These are phyloP conservation scores for Kalmanozyma brasiliensis DNA, from an alignment of 1,284 basidiomycete genomes.

Conservation along the genomic window DNA sequence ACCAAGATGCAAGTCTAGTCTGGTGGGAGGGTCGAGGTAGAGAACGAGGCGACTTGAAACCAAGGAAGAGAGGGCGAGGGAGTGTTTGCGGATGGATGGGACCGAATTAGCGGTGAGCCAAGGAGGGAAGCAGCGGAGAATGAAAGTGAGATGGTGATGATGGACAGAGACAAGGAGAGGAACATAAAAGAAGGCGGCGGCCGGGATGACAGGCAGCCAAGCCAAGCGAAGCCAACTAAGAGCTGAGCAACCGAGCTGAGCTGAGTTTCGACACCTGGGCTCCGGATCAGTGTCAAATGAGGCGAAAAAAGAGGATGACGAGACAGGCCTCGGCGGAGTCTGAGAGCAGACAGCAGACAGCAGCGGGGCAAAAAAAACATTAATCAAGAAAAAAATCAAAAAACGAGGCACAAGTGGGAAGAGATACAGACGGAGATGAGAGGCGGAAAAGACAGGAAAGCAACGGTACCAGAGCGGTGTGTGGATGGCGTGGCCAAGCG, in stretches of 20 bases:
- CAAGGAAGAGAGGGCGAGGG: background rate
- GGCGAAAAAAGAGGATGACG: background rate
- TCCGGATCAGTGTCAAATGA: no score
- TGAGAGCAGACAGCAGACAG: background rate
- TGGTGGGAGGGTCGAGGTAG: no score
- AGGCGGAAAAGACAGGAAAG: slow-evolving; percentile 5
- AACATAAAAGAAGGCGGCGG: background rate
- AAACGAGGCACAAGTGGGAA: no score
- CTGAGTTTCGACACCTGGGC: no score
- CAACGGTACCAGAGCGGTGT: slow-evolving; percentile 1
- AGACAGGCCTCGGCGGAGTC: slow-evolving; percentile 2
- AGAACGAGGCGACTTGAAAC: background rate
- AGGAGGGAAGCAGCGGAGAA: slow-evolving; percentile 16
- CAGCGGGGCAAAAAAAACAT: background rate
- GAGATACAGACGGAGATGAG: slow-evolving; percentile 7
- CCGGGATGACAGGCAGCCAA: background rate
- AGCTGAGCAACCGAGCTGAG: no score
- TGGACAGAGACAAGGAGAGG: slow-evolving; percentile 12
- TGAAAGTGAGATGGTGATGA: slow-evolving; percentile 25
- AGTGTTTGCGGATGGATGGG: background rate
- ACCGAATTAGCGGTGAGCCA: slow-evolving; percentile 25
- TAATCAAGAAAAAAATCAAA: slow-evolving; percentile 2
- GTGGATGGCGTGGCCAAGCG: no score
- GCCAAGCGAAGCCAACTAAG: no score
- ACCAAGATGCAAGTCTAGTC: background rate